A percentile compares a stretch with the other conserved stretches of the same genome.
phyloP scores from a whole-genome alignment of 371 early-diverging fungal genomes.

The Conidiobolus incongruus region DNA sequence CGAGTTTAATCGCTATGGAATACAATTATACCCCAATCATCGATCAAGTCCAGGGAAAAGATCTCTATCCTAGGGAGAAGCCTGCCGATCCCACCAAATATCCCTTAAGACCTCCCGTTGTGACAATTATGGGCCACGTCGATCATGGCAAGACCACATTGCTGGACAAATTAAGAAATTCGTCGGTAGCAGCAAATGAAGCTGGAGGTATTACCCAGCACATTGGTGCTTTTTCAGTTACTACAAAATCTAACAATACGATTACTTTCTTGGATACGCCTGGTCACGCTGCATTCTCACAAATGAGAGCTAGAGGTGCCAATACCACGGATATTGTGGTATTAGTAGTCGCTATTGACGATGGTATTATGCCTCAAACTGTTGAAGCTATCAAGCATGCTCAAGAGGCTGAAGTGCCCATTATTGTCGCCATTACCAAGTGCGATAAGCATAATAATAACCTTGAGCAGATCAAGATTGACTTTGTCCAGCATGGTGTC shows the following conservation, averaged over 20 bases:
- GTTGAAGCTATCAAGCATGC: slow-evolving; percentile 86
- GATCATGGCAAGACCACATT: slow-evolving; percentile 99
- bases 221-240: slow-evolving; percentile 71
- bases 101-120: slow-evolving; percentile 68
- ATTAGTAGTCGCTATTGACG: slow-evolving; percentile 89
- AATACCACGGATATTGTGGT: slow-evolving; percentile 84
- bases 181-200: slow-evolving; percentile 81
- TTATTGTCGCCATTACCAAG: slow-evolving; percentile 91
- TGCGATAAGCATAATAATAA: slow-evolving; percentile 54
- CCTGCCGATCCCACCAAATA: slow-evolving; percentile 35
- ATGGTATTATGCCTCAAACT: slow-evolving; percentile 95
- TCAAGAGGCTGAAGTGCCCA: slow-evolving; percentile 64
- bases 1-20: slow-evolving; percentile 65
- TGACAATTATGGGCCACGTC: slow-evolving; percentile 98
- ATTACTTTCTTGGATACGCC: slow-evolving; percentile 95
- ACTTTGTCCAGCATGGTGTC: slow-evolving; percentile 50
- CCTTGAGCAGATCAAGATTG: slow-evolving; percentile 40
- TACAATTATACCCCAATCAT: slow-evolving; percentile 67
- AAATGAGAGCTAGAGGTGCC: slow-evolving; percentile 84
- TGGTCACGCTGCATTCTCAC: slow-evolving; percentile 89
- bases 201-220: slow-evolving; percentile 96
- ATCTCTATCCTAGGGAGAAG: slow-evolving; percentile 17
- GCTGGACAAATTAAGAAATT: slow-evolving; percentile 77
- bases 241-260: slow-evolving; percentile 25
- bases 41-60: slow-evolving; percentile 22